Evolutionary conservation across 345 rosid genomes (phyloP), one percentile per base, ranked within the genome.

Genomic region (Carallia pectinifolia): DNA sequence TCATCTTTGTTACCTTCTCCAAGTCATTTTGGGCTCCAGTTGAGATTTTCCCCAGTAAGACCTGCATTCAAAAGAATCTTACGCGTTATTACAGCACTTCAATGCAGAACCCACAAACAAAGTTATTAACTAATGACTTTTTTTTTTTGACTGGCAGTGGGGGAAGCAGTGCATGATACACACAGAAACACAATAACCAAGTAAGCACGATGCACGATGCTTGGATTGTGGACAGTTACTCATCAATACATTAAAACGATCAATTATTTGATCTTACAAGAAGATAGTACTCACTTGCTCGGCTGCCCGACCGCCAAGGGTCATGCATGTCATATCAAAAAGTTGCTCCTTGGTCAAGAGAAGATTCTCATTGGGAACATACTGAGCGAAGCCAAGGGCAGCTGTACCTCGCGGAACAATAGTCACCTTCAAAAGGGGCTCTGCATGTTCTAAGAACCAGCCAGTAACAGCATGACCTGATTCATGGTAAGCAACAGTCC

Each of bases 351-450:
- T 91, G 7, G 98, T 93, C 89, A 89, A 80, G 73, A 93, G 92
- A 67, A 93, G 96, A 82, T 89, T 93, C 65, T 93, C 98, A 50
- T 88, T 91, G 6, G 97, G 98, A 70, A 89, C 98, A 58, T 91
- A 93, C 66, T 89, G 96, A 0, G 98, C 97, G 81, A 93, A 91
- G 17, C 98, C 97, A 53, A 91, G 94, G 0, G 97, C 97, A 0
- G 97, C 97, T 48, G 97, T 89, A 17, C 98, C 98, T 4, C 98
- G 96, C 27, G 98, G 98, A 62, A 93, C 97, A 18, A 93, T 93
- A 6, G 98, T 90, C 71, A 93, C 98, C 72, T 93, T 93, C 75
- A 93, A 69, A 72, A 90, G 84, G 18, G 98, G 97, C 61, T 91
- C 92, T 3, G 97, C 97, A 58, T 93, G 96, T 77, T 93, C 98